phyloP scores from a whole-genome alignment of 2,329 filamentous ascomycete species.

The Cadophora sp. region DNA sequence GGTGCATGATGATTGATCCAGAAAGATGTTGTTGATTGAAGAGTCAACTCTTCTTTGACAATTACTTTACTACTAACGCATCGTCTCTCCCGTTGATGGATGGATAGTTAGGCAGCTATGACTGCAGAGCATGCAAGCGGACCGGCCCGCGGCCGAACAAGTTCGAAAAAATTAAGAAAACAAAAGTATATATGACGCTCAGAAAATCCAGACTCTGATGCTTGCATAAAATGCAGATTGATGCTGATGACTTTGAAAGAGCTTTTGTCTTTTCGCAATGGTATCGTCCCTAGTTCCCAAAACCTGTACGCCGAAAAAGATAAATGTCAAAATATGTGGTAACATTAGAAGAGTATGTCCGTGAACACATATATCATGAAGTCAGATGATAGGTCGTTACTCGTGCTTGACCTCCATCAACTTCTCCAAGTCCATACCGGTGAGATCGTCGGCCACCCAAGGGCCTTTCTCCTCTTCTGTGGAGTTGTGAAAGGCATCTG shows the following conservation, averaged over 20 bases:
- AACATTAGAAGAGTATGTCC: conserved; percentile 34
- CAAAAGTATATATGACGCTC: conserved; percentile 19
- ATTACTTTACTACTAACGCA: conserved; percentile 36
- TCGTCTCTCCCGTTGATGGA: background rate
- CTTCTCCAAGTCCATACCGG: conserved; percentile 63
- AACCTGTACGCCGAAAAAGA: conserved; percentile 29
- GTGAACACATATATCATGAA: conserved; percentile 34
- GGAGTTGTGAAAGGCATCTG: conserved; percentile 81
- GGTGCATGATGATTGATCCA: background rate
- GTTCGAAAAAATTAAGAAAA: conserved; percentile 14
- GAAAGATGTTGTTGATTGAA: background rate
- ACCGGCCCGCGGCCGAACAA: conserved; percentile 34
- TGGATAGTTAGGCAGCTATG: background rate
- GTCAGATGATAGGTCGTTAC: conserved; percentile 25
- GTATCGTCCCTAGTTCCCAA: conserved; percentile 35
- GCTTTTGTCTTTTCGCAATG: conserved; percentile 36
- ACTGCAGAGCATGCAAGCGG: conserved; percentile 22
- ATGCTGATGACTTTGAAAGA: conserved; percentile 31
- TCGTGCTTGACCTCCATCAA: conserved; percentile 57
- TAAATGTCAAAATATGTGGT: conserved; percentile 23
- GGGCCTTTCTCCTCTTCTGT: conserved; percentile 87
- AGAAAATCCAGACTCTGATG: conserved; percentile 26
- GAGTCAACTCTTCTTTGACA: conserved; percentile 22
- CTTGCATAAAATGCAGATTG: conserved; percentile 23
- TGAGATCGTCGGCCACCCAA: conserved; percentile 79